Evolutionary conservation across 2,329 filamentous ascomycete species (phyloP).

Genomic region (Venturia carpophila): DNA sequence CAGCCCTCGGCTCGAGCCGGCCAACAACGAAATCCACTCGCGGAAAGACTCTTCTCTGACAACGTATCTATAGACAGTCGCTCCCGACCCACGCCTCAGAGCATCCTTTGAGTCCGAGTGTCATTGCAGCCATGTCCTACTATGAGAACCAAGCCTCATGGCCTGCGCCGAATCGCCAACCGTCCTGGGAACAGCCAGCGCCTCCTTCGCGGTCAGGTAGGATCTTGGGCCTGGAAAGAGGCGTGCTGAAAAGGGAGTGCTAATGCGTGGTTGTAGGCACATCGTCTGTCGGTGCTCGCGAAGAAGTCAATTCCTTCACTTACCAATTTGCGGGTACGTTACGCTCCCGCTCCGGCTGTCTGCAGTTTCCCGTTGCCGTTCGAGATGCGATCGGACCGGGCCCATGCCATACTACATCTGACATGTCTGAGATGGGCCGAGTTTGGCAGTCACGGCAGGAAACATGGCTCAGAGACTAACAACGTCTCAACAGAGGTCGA

Average conservation of each 20-base stretch:
- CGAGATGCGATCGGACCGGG: constrained; percentile 1
- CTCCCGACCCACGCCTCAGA: constrained; percentile 14
- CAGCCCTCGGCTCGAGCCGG: not conserved
- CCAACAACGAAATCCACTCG: not conserved
- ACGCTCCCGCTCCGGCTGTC: constrained; percentile 39
- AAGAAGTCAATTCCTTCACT: constrained; percentile 70
- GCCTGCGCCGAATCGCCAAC: constrained; percentile 52
- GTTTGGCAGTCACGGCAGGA: constrained; percentile 2
- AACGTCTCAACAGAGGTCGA: constrained; percentile 68
- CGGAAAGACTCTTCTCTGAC: constrained; percentile 6
- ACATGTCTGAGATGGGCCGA: constrained; percentile 13
- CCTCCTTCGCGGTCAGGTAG: constrained; percentile 64
- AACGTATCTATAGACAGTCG: constrained; percentile 13
- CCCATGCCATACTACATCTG: not conserved
- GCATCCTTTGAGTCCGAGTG: not conserved
- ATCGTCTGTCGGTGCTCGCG: constrained; percentile 57
- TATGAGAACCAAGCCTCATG: constrained; percentile 59
- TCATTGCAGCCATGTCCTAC: constrained; percentile 49
- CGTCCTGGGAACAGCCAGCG: constrained; percentile 64
- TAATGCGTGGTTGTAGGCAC: constrained; percentile 49
- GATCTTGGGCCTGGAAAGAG: constrained; percentile 22
- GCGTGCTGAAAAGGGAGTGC: constrained; percentile 25
- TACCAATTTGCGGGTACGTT: constrained; percentile 73
- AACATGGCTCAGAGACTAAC: constrained; percentile 8
- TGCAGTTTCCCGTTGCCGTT: constrained; percentile 10